Base-by-base conservation (phyloP, 345 rosid genomes). In the Eucalyptus marginata region DNA sequence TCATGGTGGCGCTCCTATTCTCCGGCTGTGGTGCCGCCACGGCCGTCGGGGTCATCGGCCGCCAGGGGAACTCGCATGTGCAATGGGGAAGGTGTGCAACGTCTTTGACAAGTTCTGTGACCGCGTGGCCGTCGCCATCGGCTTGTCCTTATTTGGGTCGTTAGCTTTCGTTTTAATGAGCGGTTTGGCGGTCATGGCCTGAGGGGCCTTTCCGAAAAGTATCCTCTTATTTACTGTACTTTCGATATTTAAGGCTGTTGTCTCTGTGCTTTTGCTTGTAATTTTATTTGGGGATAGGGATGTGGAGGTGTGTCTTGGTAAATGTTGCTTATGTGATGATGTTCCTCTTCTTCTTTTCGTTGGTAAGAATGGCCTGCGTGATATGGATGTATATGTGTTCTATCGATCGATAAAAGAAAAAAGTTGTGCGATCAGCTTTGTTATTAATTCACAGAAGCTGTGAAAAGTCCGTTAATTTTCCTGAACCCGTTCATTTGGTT, bases 51-150 rank as follows among this genome's bases (percentile, higher is more conserved):
- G 47, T 96, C 43, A 64, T 96, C 76, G 98, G 96, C 54, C 76
- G 88, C 31, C 13, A 89, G 52, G 99, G 99, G 56, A 96, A 96
- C 92, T 93, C 95, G 9, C 96, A 93, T 79, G 92, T 94, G 71
- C 88, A 88, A 62, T 96, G 99, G 98, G 59, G 24, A 93, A 95
- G 90, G 96, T 92, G 83, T 96, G 99, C 91, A 43, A 81, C 20
- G 92, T 90, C 49, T 96, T 96, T 85, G 96, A 91, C 17, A 90
- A 90, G 88, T 95, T 96, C 62, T 96, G 99, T 86, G 44, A 90
- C 86, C 94, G 91, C 86, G 93, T 83, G 27, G 94, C 93, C 7
- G 93, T 89, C 56, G 86, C 96, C 11, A 3, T 92, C 80, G 85
- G 5, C 81, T 29, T 94, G 22, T 94, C 95, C 49, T 46, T 94